Evolutionary conservation across 768 basidiomycete genomes (phyloP).

Genomic region (Boletus rufocinnamomeus): DNA sequence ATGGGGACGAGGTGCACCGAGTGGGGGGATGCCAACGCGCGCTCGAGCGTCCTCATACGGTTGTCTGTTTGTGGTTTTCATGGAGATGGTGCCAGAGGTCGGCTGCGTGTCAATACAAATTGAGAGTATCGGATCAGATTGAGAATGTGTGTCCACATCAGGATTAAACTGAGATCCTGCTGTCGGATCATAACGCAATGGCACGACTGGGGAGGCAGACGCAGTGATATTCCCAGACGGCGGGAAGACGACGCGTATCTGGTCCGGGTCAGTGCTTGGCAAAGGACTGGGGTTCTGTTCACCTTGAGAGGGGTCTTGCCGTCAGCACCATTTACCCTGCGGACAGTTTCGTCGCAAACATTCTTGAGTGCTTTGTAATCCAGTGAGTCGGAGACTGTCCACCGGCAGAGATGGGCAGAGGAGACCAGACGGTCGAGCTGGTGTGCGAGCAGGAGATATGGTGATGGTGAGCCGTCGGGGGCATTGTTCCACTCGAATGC

Average conservation of each 20-base stretch:
- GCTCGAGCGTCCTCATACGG: conserved; percentile 65
- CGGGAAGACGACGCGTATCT: conserved; percentile 57
- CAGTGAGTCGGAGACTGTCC: conserved; percentile 42
- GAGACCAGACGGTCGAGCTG: conserved; percentile 61
- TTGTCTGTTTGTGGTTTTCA: conserved; percentile 69
- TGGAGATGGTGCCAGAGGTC: conserved; percentile 51
- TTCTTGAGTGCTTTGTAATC: conserved; percentile 42
- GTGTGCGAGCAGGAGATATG: conserved; percentile 60
- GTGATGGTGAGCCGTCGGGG: conserved; percentile 48
- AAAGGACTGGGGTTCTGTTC: neutral
- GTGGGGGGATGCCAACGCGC: conserved; percentile 48
- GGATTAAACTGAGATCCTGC: conserved; percentile 40
- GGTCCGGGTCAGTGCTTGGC: conserved; percentile 1
- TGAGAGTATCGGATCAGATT: conserved; percentile 40
- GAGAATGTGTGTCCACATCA: conserved; percentile 26
- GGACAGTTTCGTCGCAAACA: conserved; percentile 50
- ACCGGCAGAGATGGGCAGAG: conserved; percentile 53
- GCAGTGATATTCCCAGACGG: conserved; percentile 42
- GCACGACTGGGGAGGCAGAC: conserved; percentile 34
- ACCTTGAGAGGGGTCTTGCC: conserved; percentile 29
- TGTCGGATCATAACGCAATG: conserved; percentile 44
- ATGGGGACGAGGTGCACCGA: conserved; percentile 8
- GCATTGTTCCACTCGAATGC: conserved; percentile 59
- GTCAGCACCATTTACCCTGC: conserved; percentile 18
- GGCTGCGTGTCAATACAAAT: conserved; percentile 57